Evolutionary conservation across 2,329 filamentous ascomycete species (phyloP).

Genomic region (Cercospora beticola): DNA sequence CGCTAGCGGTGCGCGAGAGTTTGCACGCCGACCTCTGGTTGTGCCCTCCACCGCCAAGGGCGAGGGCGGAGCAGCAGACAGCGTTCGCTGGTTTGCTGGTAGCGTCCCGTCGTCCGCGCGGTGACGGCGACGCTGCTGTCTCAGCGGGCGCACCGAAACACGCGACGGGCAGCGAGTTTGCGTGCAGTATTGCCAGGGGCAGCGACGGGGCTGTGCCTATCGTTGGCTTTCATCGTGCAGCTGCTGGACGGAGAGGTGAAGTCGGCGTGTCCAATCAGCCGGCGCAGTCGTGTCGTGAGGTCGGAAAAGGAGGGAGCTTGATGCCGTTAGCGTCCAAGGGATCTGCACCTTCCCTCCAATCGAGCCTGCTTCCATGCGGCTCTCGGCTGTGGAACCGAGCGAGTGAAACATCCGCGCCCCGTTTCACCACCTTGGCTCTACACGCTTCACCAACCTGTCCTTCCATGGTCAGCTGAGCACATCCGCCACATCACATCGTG

Average conservation of each 20-base stretch:
- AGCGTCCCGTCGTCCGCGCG: conserved; percentile 4
- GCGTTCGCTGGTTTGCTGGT: conserved; percentile 12
- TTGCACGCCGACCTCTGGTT: conserved; percentile 15
- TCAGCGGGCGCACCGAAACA: conserved; percentile 10
- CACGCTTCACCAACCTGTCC: not conserved
- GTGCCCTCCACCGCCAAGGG: conserved; percentile 14
- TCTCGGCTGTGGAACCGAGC: not conserved
- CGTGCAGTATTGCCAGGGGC: conserved; percentile 14
- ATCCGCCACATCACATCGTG: not conserved
- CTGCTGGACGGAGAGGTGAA: conserved; percentile 11
- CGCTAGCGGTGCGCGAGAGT: conserved; percentile 5
- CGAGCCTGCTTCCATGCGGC: not conserved
- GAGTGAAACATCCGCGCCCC: conserved; percentile 4
- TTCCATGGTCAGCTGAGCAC: conserved; percentile 1
- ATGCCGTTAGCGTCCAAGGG: conserved; percentile 1
- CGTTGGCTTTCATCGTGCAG: conserved; percentile 7
- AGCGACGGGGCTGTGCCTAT: conserved; percentile 12
- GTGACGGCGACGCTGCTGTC: conserved; percentile 16
- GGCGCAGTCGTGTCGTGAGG: conserved; percentile 4
- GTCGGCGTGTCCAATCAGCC: conserved; percentile 13
- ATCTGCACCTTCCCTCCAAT: not conserved
- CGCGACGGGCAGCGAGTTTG: conserved; percentile 1
- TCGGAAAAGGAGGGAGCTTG: conserved; percentile 3
- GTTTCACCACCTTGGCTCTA: conserved; percentile 2
- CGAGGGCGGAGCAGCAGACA: conserved; percentile 5